Conservation (phyloP, 495 filamentous ascomycete genomes). For the Aspergillus saccharolyticus region DNA sequence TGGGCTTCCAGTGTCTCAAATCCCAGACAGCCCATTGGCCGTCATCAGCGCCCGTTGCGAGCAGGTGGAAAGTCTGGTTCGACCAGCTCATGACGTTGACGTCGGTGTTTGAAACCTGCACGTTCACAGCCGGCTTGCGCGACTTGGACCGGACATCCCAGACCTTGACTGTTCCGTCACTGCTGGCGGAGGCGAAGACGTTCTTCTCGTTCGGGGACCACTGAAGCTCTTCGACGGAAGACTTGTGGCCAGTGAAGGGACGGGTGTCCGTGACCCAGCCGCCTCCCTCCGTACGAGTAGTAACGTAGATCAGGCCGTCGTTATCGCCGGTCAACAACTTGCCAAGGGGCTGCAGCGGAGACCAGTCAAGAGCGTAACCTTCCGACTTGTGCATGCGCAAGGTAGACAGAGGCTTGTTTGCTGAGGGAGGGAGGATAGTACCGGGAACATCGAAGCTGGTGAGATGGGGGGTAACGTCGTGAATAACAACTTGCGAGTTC, state of each 20-base stretch:
- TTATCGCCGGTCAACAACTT: slow-evolving; percentile 92
- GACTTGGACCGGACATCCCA: slow-evolving; percentile 92
- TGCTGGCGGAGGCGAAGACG: slow-evolving; percentile 89
- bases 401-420: slow-evolving; percentile 79
- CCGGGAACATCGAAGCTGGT: slow-evolving; percentile 84
- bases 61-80: slow-evolving; percentile 73
- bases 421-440: slow-evolving; percentile 67
- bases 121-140: slow-evolving; percentile 75
- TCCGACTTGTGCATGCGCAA: slow-evolving; percentile 88
- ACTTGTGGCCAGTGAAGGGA: slow-evolving; percentile 75
- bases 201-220: slow-evolving; percentile 90
- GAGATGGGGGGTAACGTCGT: slow-evolving; percentile 86
- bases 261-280: slow-evolving; percentile 78
- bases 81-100: slow-evolving; percentile 98
- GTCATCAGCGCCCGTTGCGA: slow-evolving; percentile 91
- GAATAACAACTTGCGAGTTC: slow-evolving; percentile 79
- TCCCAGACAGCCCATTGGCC: slow-evolving; percentile 97
- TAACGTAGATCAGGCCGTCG: slow-evolving; percentile 80
- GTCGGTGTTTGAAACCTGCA: slow-evolving; percentile 76
- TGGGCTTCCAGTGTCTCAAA: slow-evolving; percentile 85
- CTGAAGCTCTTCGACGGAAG: slow-evolving; percentile 89
- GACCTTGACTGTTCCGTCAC: slow-evolving; percentile 89
- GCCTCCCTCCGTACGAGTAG: slow-evolving; percentile 77
- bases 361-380: slow-evolving; percentile 96
- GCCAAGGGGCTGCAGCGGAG: slow-evolving; percentile 65